Base-by-base conservation (phyloP, 75 land plant species). In the Cupressus sempervirens region DNA sequence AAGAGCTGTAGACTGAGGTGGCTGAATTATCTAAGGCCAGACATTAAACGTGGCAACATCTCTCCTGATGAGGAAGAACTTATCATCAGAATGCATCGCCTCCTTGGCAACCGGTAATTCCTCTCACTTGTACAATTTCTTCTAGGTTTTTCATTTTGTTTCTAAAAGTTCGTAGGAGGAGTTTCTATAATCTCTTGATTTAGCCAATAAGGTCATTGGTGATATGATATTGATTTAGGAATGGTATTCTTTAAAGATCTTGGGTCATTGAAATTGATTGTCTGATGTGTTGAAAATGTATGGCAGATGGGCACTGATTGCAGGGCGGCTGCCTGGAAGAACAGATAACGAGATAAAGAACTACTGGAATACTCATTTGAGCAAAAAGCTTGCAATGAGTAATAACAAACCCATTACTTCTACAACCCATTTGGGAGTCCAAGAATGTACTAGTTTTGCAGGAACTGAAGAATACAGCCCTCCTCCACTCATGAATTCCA, bases 1-100 rank as follows among this genome's bases (percentile, higher is more conserved):
- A 89, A 87, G 68, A 89, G 90, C 65, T 89, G 90, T 46, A 68
- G 90, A 45, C 83, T 89, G 14, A 72, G 88, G 1, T 87, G 88
- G 88, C 29, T 87, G 53, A 87, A 87, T 48, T 88, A 86, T 54
- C 58, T 89, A 30, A 43, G 88, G 12, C 90, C 90, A 7, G 88
- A 74, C 16, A 84, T 89, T 20, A 89, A 87, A 67, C 46, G 90
- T 20, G 90, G 90, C 10, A 84, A 81, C 80, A 81, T 89, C 5
- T 41, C 90, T 65, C 56, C 30, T 3, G 90, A 89, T 20, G 90
- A 89, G 53, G 89, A 89, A 52, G 89, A 89, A 5, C 88, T 87
- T 83, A 87, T 89, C 26, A 52, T 89, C 3, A 76, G 84, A 43
- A 86, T 87, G 30, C 90, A 89, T 73, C 80, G 70, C 5, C 90